These are phyloP conservation scores for Tricholoma flavovirens DNA, from an alignment of 768 basidiomycete species.

Conservation along the genomic window DNA sequence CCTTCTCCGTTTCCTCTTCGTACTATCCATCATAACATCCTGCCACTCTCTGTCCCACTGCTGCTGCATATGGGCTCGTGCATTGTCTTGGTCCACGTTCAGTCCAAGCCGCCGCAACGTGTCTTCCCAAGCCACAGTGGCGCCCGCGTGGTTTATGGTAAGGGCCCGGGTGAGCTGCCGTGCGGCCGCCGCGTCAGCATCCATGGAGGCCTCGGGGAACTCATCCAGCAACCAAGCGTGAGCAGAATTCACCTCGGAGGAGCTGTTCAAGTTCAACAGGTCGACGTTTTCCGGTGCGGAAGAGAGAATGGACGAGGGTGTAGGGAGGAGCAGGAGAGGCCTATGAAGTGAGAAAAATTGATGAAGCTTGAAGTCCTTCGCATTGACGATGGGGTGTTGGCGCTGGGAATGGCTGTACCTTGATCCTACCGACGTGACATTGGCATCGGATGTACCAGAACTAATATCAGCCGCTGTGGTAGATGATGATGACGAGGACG, in stretches of 20 bases:
- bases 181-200: conserved; percentile 76
- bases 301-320: conserved; percentile 51
- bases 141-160: conserved; percentile 60
- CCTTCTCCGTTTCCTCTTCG: conserved; percentile 78
- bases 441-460: conserved; percentile 1
- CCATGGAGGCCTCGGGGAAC: conserved; percentile 45
- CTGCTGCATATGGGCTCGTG: conserved; percentile 45
- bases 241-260: conserved; percentile 11
- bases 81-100: conserved; percentile 42
- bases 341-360: conserved; percentile 83
- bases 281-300: conserved; percentile 21
- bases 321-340: conserved; percentile 64
- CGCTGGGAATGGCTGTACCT: conserved; percentile 9
- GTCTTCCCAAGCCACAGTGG: conserved; percentile 62
- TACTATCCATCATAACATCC: conserved; percentile 70
- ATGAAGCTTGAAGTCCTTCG: conserved; percentile 73
- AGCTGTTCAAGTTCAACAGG: conserved; percentile 10
- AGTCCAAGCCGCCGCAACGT: conserved; percentile 62
- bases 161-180: conserved; percentile 73
- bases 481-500: conserved; percentile 15
- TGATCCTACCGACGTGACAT: background rate
- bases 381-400: conserved; percentile 50
- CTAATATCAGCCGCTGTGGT: conserved; percentile 2
- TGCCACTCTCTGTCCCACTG: conserved; percentile 57
- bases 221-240: conserved; percentile 32